Base-by-base conservation (phyloP, 2,329 filamentous ascomycete species). In the Metarhizium sp. region DNA sequence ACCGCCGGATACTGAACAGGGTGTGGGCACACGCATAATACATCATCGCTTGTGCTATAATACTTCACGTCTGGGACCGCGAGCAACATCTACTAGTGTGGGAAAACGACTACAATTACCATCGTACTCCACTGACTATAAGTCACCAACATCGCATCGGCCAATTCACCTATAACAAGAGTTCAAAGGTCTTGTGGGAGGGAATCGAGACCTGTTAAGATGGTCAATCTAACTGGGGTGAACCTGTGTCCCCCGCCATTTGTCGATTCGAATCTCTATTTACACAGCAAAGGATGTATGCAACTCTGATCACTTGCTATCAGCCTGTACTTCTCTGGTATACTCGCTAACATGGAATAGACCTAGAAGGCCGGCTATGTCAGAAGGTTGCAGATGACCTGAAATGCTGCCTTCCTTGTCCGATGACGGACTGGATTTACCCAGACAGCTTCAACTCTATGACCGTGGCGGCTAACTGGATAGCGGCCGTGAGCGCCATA, bases 321-420 rank as follows among this genome's bases (percentile, higher is more conserved):
- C n/a, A 45, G 16, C n/a, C 11, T 20, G 34, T 20, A 30, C 60
- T 61, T 52, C 63, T 54, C 10, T 16, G 25, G n/a, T 13, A 32
- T 20, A n/a, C 6, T 16, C 47, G 52, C 56, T 56, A 18, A 54
- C 43, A 13, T 16, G 7, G 34, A 36, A n/a, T 56, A 88, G 85
- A 81, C 64, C 67, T 84, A 45, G 73, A 75, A 25, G 84, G 84
- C 50, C 71, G 79, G 32, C 60, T 82, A 43, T 82, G 79, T 64
- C 72, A 74, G 79, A 68, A 64, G 8, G 61, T 80, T 29, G 66
- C 74, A 6, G 69, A 72, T 11, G 75, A 76, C 40, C 62, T 84
- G 4, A 76, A 75, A 40, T 99, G 94, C 70, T 99, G 94, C 69
- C 71, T 99, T 56, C 94, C 94, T 58, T 99, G 94, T 69, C 94